Evolutionary conservation across 1,139 yeast species (phyloP).

Genomic region (Debaryomyces udenii): DNA sequence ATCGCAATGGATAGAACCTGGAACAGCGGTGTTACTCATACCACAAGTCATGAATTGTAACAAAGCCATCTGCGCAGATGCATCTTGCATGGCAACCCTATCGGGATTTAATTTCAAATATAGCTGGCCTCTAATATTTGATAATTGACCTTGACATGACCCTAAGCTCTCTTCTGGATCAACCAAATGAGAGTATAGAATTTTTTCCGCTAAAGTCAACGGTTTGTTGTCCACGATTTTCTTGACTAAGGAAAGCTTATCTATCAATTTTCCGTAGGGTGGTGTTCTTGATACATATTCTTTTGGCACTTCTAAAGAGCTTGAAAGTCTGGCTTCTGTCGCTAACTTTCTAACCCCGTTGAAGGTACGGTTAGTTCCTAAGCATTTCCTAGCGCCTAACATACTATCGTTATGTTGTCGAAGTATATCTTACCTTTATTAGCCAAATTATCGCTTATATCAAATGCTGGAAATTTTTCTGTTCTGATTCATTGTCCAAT

Average conservation of each 20-base stretch:
- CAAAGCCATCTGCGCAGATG: constrained; percentile 97
- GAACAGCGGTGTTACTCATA: constrained; percentile 80
- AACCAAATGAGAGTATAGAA: constrained; percentile 85
- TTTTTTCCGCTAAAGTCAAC: constrained; percentile 90
- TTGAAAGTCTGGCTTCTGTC: constrained; percentile 30
- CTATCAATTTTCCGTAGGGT: constrained; percentile 77
- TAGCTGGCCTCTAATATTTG: constrained; percentile 75
- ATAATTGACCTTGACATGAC: constrained; percentile 45
- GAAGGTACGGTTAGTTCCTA: constrained; percentile 3
- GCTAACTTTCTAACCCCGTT: constrained; percentile 30
- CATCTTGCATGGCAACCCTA: constrained; percentile 99
- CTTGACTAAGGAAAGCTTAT: constrained; percentile 65
- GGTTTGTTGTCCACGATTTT: constrained; percentile 69
- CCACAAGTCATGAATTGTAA: constrained; percentile 97
- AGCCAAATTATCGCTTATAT: background rate
- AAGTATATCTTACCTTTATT: too few species aligned
- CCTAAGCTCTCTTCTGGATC: constrained; percentile 80
- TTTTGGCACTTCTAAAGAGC: constrained; percentile 48
- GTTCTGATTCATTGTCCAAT: constrained; percentile 5
- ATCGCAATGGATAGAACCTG: constrained; percentile 96
- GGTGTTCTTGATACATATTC: constrained; percentile 75
- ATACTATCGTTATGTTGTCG: background rate
- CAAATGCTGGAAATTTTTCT: constrained; percentile 4
- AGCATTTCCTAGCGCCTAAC: constrained; percentile 6
- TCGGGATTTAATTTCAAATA: constrained; percentile 95